phyloP scores from a whole-genome alignment of 495 filamentous ascomycete species.

The Podospora bellae-mahoneyi region DNA sequence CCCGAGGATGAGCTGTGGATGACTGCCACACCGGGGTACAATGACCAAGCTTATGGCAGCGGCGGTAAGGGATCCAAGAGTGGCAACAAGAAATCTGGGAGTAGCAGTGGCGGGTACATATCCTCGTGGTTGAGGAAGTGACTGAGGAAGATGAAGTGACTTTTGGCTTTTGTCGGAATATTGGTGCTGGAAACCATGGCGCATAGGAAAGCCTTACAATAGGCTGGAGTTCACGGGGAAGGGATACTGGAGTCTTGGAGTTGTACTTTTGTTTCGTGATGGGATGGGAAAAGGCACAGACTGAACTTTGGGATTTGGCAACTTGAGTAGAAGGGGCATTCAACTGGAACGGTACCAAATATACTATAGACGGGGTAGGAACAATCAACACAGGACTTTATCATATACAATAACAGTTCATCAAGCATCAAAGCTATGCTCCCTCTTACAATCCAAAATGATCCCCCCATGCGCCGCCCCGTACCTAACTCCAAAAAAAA shows the following conservation, averaged over 20 bases:
- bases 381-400: neutral
- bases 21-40: constrained; percentile 3
- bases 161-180: neutral
- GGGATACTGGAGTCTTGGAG: neutral
- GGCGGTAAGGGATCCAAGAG: neutral
- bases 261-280: neutral
- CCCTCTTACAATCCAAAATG: neutral
- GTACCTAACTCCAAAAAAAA: neutral
- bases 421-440: neutral
- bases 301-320: neutral
- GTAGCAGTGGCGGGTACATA: neutral
- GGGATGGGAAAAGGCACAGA: neutral
- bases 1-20: constrained; percentile 21
- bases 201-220: neutral
- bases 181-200: neutral
- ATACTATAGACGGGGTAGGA: neutral
- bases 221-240: neutral
- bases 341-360: neutral
- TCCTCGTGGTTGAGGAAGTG: neutral
- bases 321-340: neutral
- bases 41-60: neutral
- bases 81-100: neutral
- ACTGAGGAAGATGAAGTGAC: neutral
- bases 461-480: neutral
- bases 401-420: neutral